A percentile compares a stretch with the other conserved stretches of the same genome.
Conservation (phyloP, 108 stramenopile species). For the Cyclotella sp. region DNA sequence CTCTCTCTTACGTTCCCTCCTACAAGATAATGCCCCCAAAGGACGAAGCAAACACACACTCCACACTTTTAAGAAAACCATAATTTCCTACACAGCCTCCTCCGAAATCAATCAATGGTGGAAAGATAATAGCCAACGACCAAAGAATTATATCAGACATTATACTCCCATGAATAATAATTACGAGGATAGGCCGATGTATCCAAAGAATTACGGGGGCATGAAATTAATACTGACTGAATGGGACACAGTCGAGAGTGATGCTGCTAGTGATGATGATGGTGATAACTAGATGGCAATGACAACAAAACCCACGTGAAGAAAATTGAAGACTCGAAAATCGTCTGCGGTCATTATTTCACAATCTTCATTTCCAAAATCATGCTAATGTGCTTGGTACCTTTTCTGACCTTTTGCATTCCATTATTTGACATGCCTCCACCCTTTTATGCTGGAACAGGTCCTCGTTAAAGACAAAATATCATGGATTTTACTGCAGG, state of each 20-base stretch:
- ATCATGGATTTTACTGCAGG: too few relatives aligned
- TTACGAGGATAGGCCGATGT: slow-evolving; percentile 11
- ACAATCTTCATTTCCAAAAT: too few relatives aligned
- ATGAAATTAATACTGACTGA: background rate
- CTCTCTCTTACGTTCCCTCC: slow-evolving; percentile 4
- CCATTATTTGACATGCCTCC: too few relatives aligned
- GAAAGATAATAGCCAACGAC: slow-evolving; percentile 12
- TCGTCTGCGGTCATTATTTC: too few relatives aligned
- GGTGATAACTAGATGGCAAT: too few relatives aligned
- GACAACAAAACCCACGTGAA: too few relatives aligned
- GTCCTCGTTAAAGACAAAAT: too few relatives aligned
- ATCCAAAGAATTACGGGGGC: slow-evolving; percentile 30
- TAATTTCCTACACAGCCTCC: background rate
- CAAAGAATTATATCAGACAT: slow-evolving; percentile 15
- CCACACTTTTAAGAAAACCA: background rate
- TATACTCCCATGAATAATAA: slow-evolving; percentile 9
- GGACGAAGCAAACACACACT: background rate
- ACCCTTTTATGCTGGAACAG: too few relatives aligned
- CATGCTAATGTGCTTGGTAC: too few relatives aligned
- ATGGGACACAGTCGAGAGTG: too few relatives aligned
- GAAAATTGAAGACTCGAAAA: too few relatives aligned
- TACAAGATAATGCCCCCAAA: slow-evolving; percentile 2
- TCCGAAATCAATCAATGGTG: slow-evolving; percentile 31
- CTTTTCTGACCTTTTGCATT: too few relatives aligned
- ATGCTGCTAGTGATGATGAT: background rate